Percentiles rank a stretch among this genome's conserved stretches.
These are phyloP conservation scores for Nelumbo lutea DNA, from an alignment of 164 flowering plant genomes.

Conservation along the genomic window DNA sequence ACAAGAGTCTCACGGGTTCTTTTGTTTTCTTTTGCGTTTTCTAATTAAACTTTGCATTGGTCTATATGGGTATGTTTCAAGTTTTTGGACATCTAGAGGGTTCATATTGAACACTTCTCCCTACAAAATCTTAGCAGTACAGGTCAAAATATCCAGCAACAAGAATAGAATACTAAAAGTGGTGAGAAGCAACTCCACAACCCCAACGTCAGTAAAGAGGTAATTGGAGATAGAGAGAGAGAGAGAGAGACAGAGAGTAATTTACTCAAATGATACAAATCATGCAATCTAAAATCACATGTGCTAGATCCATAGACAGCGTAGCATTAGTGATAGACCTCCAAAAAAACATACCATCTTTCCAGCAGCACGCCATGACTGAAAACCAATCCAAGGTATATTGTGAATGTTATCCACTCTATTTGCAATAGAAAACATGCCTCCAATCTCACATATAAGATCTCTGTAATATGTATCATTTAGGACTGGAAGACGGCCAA, in stretches of 20 bases:
- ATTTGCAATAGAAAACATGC: conserved; percentile 90
- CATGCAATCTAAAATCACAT: neutral
- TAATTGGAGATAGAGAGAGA: neutral
- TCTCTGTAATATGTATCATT: conserved; percentile 66
- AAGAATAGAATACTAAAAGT: too few species aligned
- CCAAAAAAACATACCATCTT: conserved; percentile 53
- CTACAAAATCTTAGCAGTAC: too few species aligned
- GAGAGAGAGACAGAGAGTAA: neutral
- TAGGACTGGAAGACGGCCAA: conserved; percentile 65
- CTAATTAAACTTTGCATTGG: too few species aligned
- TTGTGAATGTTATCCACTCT: conserved; percentile 76
- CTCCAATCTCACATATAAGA: conserved; percentile 85
- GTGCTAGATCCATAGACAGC: neutral
- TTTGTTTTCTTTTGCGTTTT: too few species aligned
- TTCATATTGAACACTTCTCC: too few species aligned
- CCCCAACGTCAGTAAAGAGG: too few species aligned
- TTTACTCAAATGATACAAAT: neutral
- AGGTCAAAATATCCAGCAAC: too few species aligned
- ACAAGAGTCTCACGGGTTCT: too few species aligned
- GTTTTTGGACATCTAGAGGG: too few species aligned
- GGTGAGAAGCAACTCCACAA: too few species aligned
- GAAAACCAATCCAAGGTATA: conserved; percentile 98
- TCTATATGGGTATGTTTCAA: too few species aligned
- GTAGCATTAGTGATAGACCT: neutral
- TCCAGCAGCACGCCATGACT: conserved; percentile 93